Base-by-base conservation (phyloP, 2,329 filamentous ascomycete species). In the Fusarium sp. region DNA sequence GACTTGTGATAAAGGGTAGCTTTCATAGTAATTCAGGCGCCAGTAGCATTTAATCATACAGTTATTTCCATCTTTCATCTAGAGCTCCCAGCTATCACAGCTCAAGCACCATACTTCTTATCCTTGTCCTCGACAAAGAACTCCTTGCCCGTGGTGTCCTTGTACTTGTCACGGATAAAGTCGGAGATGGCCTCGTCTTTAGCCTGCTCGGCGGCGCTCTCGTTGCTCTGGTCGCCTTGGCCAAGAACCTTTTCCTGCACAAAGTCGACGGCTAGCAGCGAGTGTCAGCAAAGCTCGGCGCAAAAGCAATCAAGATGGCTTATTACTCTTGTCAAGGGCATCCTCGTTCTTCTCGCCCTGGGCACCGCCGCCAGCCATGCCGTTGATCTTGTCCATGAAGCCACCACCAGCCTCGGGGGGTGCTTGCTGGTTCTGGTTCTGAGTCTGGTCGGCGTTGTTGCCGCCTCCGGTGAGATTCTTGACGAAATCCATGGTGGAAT, bases 321-420 rank as follows among this genome's bases (percentile, higher is more conserved):
- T 28, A 10, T 61, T 52, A 92, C 91, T 88, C 80, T 95, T 95
- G 79, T 95, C 91, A 48, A 95, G 85, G n/a, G 76, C 78, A 72
- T 94, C 91, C 76, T 95, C 91, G 69, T 93, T 90, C 85, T 92
- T 88, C 84, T 94, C 91, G 73, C 88, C 87, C 76, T 91, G 80
- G 31, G 77, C 77, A 34, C 91, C 91, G 49, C 91, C 91, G 32
- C 91, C 91, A 19, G 89, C 89, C 65, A 88, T 81, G 55, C 77
- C 74, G 80, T 94, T 91, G 58, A 93, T 48, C 80, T 91, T 92
- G 78, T 89, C 84, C 73, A 86, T 83, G 64, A 93, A 74, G 58
- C 88, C 80, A 34, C 76, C 74, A 63, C 67, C 77, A 78, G 69
- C 45, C 52, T 63, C 54, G 19, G 59, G 47, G 50, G 61, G 53